phyloP scores from a whole-genome alignment of 73 alveolate genomes.

The Uronychia binucleata region DNA sequence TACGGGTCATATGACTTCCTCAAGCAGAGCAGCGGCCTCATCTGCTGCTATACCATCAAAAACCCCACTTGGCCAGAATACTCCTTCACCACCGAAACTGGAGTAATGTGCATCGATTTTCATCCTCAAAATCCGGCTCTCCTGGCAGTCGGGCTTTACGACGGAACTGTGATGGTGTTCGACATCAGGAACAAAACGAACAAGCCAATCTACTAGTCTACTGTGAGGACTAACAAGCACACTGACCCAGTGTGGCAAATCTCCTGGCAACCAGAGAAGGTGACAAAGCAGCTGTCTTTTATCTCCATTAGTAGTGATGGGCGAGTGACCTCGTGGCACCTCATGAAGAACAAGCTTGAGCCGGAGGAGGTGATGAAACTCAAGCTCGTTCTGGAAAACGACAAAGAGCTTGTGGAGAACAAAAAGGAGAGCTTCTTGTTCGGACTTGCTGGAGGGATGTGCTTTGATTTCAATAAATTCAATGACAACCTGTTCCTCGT shows the following conservation, averaged over 20 bases:
- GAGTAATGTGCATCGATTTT: conserved; percentile 98
- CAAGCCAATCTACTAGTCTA: conserved; percentile 94
- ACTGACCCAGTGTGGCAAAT: conserved; percentile 99
- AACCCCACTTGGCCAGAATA: conserved; percentile 99
- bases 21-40: conserved; percentile 95
- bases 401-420: conserved; percentile 71
- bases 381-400: conserved; percentile 69
- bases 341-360: conserved; percentile 95
- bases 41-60: conserved; percentile 97
- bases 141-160: conserved; percentile 99
- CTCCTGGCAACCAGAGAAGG: conserved; percentile 92
- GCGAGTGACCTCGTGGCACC: conserved; percentile 97
- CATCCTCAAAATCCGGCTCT: conserved; percentile 98
- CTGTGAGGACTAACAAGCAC: conserved; percentile 98
- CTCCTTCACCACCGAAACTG: conserved; percentile 96
- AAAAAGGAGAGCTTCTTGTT: conserved; percentile 82
- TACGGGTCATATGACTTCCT: conserved; percentile 98
- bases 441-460: conserved; percentile 99
- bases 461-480: conserved; percentile 97
- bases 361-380: conserved; percentile 89
- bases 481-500: conserved; percentile 96
- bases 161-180: conserved; percentile 99
- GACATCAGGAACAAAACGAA: conserved; percentile 97
- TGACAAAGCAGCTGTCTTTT: conserved; percentile 82
- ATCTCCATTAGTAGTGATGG: conserved; percentile 99